Conservation (phyloP, 148 eudicot genomes). For the Rhododendron simsii region DNA sequence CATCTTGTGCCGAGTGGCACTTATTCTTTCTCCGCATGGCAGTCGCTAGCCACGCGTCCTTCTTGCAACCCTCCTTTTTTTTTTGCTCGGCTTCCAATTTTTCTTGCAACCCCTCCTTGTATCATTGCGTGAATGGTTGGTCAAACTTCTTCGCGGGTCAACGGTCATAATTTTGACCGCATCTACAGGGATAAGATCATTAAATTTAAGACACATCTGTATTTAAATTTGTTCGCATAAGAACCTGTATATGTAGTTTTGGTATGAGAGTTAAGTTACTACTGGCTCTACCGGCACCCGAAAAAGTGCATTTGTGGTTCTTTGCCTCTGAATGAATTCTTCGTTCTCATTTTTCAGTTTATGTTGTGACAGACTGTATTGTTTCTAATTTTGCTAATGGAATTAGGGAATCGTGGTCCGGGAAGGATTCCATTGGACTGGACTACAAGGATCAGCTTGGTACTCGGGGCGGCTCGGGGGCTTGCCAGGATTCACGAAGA, state of each 20-base stretch:
- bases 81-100: too few species aligned
- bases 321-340: background rate
- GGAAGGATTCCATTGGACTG: slow-evolving; percentile 94
- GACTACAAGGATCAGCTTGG: slow-evolving; percentile 85
- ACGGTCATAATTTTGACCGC: too few species aligned
- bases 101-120: too few species aligned
- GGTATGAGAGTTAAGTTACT: background rate
- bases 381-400: slow-evolving; percentile 11
- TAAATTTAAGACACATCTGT: background rate
- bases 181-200: background rate
- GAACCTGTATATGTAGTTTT: background rate
- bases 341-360: background rate
- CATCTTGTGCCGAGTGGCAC: too few species aligned
- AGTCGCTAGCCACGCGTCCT: too few species aligned
- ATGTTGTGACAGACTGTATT: background rate
- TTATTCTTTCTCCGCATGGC: too few species aligned
- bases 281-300: background rate
- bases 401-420: slow-evolving; percentile 77
- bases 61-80: too few species aligned
- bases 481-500: slow-evolving; percentile 70
- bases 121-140: too few species aligned
- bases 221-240: too few species aligned
- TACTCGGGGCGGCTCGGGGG: slow-evolving; percentile 89
- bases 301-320: background rate
- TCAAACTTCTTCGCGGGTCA: too few species aligned